Evolutionary conservation across 2,329 filamentous ascomycete genomes (phyloP).

Genomic region (Hypoxylon sp.): DNA sequence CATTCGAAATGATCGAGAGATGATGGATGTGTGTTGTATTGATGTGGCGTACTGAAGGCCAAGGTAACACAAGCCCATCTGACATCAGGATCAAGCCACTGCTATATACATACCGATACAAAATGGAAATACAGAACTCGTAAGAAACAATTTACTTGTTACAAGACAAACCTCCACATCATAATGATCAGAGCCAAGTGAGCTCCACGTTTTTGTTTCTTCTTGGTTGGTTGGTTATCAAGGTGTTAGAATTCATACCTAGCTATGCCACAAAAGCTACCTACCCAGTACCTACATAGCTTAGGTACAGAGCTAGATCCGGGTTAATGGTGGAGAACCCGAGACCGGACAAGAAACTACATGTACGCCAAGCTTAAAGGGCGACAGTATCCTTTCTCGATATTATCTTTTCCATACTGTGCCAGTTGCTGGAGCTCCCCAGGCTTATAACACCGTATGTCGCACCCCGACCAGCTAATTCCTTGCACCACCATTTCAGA

Average conservation of each 20-base stretch:
- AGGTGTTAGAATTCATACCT: constrained; percentile 1
- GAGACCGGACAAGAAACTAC: constrained; percentile 35
- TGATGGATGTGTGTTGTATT: constrained; percentile 18
- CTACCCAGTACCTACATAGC: no score
- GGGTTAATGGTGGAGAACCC: constrained; percentile 24
- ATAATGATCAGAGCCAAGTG: constrained; percentile 1
- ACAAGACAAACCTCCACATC: constrained; percentile 16
- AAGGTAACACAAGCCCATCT: constrained; percentile 2
- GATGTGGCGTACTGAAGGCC: constrained; percentile 9
- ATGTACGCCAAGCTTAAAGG: constrained; percentile 15
- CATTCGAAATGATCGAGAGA: constrained; percentile 34
- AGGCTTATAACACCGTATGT: constrained; percentile 1
- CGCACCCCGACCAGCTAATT: background rate
- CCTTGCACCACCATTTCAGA: background rate
- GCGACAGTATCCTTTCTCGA: constrained; percentile 15
- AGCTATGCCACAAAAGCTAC: background rate
- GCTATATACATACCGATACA: constrained; percentile 22
- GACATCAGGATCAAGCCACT: constrained; percentile 24
- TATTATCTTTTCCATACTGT: background rate
- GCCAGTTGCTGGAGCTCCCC: background rate
- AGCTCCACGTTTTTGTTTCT: constrained; percentile 25
- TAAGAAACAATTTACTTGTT: constrained; percentile 18
- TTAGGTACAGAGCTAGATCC: constrained; percentile 19
- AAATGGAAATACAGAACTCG: constrained; percentile 14
- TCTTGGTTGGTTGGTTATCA: constrained; percentile 8